phyloP scores from a whole-genome alignment of 352 stramenopile genomes.

The Phytophthora quininea region DNA sequence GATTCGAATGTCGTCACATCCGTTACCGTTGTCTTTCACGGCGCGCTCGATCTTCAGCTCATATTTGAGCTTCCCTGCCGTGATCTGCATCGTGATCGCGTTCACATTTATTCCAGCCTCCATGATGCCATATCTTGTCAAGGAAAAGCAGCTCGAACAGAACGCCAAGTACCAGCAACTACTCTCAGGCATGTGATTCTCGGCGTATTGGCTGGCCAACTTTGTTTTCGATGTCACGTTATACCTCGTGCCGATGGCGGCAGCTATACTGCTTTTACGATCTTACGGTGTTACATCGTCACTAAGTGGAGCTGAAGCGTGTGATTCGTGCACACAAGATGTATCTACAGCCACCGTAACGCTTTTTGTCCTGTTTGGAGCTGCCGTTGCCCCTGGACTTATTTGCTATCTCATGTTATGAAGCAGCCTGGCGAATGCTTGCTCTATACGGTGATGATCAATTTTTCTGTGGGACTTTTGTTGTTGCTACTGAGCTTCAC shows the following conservation, averaged over 20 bases:
- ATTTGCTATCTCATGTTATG: conserved; percentile 69
- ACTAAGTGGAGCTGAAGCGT: conserved; percentile 39
- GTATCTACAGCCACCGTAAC: conserved; percentile 49
- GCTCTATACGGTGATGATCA: conserved; percentile 75
- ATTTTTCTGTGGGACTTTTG: conserved; percentile 67
- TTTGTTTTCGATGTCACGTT: conserved; percentile 92
- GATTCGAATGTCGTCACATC: conserved; percentile 54
- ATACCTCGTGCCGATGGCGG: conserved; percentile 85
- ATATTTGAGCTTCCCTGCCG: conserved; percentile 73
- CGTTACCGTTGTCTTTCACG: conserved; percentile 66
- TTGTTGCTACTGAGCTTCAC: conserved; percentile 64
- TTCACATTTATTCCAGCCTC: conserved; percentile 94
- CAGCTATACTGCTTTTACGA: conserved; percentile 55
- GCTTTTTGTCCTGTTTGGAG: conserved; percentile 72
- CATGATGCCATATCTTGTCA: conserved; percentile 96
- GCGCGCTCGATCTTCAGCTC: conserved; percentile 63
- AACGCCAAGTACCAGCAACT: conserved; percentile 97
- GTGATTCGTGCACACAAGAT: conserved; percentile 51
- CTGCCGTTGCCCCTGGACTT: conserved; percentile 65
- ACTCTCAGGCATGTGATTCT: conserved; percentile 94
- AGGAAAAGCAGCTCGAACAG: conserved; percentile 90
- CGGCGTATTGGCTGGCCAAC: conserved; percentile 96
- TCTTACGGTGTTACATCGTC: conserved; percentile 62
- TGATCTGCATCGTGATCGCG: conserved; percentile 90
- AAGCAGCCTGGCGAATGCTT: conserved; percentile 54